A percentile compares a stretch with the other conserved stretches of the same genome.
Evolutionary conservation across 331 rosid genomes (phyloP).

Genomic region (Pyrus hybrid): DNA sequence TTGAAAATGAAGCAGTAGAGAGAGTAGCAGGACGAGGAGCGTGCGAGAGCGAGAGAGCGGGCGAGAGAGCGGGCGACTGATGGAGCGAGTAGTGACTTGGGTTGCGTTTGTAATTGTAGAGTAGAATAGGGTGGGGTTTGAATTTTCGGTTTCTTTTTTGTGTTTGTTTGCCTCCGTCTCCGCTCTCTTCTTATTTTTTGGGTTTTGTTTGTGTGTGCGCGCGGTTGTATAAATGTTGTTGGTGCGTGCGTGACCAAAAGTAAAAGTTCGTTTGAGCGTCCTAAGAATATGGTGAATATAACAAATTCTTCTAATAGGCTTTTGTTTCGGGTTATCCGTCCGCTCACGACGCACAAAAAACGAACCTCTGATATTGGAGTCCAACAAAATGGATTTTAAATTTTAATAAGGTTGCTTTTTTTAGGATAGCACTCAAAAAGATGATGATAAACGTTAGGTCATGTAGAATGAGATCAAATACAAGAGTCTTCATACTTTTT

Average conservation of each 20-base stretch:
- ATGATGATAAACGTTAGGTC: too few species aligned
- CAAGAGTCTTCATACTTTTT: too few species aligned
- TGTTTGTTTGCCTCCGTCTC: too few species aligned
- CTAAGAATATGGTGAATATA: neutral
- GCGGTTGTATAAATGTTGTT: neutral
- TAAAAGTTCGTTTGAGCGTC: neutral
- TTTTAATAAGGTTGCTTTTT: too few species aligned
- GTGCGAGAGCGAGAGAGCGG: neutral
- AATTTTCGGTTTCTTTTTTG: neutral
- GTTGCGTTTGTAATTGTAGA: neutral
- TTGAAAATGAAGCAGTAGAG: slow-evolving; percentile 51
- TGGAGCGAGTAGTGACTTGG: neutral
- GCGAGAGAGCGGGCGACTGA: neutral
- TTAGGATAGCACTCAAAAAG: too few species aligned
- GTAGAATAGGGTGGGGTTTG: neutral
- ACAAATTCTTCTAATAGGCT: neutral
- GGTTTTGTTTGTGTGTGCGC: neutral
- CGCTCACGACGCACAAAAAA: neutral
- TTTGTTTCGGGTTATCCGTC: too few species aligned
- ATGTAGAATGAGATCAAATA: too few species aligned
- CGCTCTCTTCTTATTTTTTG: too few species aligned
- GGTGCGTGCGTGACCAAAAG: neutral
- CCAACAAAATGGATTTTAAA: too few species aligned
- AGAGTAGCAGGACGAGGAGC: neutral
- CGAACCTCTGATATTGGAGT: neutral